A percentile compares a stretch with the other conserved stretches of the same genome.
Evolutionary conservation across 2,329 filamentous ascomycete species (phyloP).

Genomic region (Daldinia sp.): DNA sequence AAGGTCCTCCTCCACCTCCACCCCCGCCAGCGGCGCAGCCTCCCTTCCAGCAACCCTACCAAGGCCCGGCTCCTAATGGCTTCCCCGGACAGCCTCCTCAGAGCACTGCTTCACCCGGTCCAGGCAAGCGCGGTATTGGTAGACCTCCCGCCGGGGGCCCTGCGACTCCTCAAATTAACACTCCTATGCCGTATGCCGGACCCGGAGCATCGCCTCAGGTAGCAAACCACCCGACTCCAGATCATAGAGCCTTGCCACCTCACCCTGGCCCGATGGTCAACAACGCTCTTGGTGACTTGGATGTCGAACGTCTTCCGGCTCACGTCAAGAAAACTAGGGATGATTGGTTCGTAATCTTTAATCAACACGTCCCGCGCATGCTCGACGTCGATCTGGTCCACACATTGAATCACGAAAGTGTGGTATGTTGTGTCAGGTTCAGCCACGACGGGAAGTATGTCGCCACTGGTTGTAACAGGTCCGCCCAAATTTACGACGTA

Average conservation of each 20-base stretch:
- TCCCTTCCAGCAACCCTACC: slow-evolving; percentile 79
- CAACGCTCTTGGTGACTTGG: slow-evolving; percentile 83
- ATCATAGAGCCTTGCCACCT: slow-evolving; percentile 69
- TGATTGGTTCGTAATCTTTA: slow-evolving; percentile 98
- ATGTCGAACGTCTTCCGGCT: slow-evolving; percentile 84
- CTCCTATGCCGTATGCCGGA: slow-evolving; percentile 86
- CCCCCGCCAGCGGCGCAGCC: slow-evolving; percentile 72
- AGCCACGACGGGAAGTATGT: slow-evolving; percentile 96
- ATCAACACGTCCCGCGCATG: slow-evolving; percentile 87
- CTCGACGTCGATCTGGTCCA: slow-evolving; percentile 95
- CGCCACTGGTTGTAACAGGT: slow-evolving; percentile 95
- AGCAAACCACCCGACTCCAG: slow-evolving; percentile 80
- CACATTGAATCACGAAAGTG: slow-evolving; percentile 91
- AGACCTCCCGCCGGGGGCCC: slow-evolving; percentile 76
- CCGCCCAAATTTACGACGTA: slow-evolving; percentile 99
- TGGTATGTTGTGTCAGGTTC: slow-evolving; percentile 98
- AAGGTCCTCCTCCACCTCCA: slow-evolving; percentile 68
- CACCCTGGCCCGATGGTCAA: slow-evolving; percentile 62
- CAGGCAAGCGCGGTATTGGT: slow-evolving; percentile 75
- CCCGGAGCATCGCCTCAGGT: slow-evolving; percentile 87
- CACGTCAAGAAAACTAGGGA: slow-evolving; percentile 88
- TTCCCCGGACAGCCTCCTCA: slow-evolving; percentile 87
- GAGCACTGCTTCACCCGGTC: slow-evolving; percentile 87
- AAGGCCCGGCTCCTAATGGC: slow-evolving; percentile 70
- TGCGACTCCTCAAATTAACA: slow-evolving; percentile 92